Evolutionary conservation across 2,329 filamentous ascomycete genomes (phyloP).

Genomic region (Exophiala mesophila): DNA sequence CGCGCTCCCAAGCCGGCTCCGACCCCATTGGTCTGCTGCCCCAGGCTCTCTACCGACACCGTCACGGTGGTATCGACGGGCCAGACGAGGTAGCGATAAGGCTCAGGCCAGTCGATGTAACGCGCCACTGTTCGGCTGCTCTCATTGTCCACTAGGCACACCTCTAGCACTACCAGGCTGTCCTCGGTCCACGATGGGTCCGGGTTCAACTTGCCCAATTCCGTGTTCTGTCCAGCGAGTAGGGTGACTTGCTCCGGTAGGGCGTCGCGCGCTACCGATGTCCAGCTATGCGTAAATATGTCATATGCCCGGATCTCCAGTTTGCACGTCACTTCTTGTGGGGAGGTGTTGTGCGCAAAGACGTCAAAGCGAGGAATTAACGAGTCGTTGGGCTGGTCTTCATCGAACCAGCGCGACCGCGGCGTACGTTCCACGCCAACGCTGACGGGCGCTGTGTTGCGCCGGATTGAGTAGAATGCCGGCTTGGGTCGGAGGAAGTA

Average conservation of each 20-base stretch:
- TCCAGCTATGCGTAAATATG: not conserved
- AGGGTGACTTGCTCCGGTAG: conserved; percentile 1
- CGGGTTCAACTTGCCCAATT: conserved; percentile 1
- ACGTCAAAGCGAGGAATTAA: not conserved
- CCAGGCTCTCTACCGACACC: not conserved
- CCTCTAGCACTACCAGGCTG: conserved; percentile 8
- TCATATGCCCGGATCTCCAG: conserved; percentile 3
- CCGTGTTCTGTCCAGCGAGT: conserved; percentile 6
- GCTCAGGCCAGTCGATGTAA: conserved; percentile 56
- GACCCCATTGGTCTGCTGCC: conserved; percentile 45
- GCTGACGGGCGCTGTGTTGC: conserved; percentile 52
- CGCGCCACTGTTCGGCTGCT: conserved; percentile 45
- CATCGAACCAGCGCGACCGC: conserved; percentile 1
- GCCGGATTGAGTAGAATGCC: conserved; percentile 56
- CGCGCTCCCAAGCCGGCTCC: conserved; percentile 21
- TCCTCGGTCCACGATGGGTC: conserved; percentile 7
- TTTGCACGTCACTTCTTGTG: not conserved
- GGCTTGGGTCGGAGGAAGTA: conserved; percentile 58
- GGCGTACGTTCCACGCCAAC: conserved; percentile 49
- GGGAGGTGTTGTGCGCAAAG: conserved; percentile 4
- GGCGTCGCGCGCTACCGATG: not conserved
- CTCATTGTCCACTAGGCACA: conserved; percentile 18
- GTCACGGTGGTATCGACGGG: conserved; percentile 22
- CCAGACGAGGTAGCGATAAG: conserved; percentile 54
- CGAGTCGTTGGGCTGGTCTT: conserved; percentile 2